phyloP scores from a whole-genome alignment of 177 flowering plant species.

The Telopea speciosissima region DNA sequence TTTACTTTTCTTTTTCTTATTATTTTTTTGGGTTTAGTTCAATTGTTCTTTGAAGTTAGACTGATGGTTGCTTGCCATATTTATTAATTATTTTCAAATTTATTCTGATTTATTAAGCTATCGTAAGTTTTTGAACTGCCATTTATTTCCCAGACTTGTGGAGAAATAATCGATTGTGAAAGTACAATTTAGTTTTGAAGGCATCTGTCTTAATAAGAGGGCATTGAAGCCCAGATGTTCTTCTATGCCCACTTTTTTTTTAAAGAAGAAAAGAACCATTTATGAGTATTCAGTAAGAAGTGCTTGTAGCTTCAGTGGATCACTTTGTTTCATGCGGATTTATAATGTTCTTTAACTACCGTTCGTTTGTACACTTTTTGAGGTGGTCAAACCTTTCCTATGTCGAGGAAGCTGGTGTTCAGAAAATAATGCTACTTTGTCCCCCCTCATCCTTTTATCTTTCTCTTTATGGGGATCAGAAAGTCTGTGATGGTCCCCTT shows the following conservation, averaged over 20 bases:
- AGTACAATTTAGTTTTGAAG: not conserved
- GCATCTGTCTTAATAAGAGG: not conserved
- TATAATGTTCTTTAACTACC: not conserved
- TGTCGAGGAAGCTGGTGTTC: not conserved
- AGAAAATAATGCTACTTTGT: not conserved
- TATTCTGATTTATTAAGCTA: not conserved
- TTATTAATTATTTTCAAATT: not conserved
- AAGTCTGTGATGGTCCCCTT: not conserved
- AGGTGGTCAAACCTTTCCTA: not conserved
- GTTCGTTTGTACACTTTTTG: not conserved
- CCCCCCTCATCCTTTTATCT: too few relatives aligned
- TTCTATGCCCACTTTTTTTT: not conserved
- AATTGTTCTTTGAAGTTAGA: not conserved
- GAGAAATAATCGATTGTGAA: not conserved
- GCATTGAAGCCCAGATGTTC: not conserved
- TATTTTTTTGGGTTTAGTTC: not conserved
- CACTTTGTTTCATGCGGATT: not conserved
- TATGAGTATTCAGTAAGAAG: not conserved
- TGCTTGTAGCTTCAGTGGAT: not conserved
- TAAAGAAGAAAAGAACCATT: not conserved
- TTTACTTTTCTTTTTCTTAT: not conserved
- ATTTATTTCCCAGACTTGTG: not conserved
- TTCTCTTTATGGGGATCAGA: not conserved
- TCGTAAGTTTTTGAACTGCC: not conserved
- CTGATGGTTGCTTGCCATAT: not conserved